Evolutionary conservation across 495 filamentous ascomycete species (phyloP).

Genomic region (Cercophora newfieldiana): DNA sequence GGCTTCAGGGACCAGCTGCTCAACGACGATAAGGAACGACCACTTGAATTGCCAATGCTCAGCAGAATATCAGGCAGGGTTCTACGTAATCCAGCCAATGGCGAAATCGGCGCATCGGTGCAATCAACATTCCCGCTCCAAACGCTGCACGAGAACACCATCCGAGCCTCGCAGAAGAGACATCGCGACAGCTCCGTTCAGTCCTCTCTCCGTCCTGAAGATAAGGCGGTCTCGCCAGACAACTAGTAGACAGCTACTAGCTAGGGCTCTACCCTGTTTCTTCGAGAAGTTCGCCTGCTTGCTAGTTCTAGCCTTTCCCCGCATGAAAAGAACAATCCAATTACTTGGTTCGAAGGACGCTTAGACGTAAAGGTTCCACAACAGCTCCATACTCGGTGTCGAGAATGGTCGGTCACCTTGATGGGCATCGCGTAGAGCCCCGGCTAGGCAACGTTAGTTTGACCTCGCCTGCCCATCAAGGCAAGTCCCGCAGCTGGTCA

Average conservation of each 20-base stretch:
- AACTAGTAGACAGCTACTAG: not conserved
- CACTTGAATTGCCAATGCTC: not conserved
- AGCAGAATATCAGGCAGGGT: not conserved
- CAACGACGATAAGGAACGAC: not conserved
- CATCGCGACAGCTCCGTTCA: not conserved
- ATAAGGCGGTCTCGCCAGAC: too few species aligned
- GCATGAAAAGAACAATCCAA: not conserved
- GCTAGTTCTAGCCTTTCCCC: not conserved
- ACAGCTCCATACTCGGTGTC: not conserved
- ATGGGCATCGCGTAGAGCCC: not conserved
- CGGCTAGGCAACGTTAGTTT: not conserved
- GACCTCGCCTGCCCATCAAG: not conserved
- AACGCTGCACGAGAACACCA: not conserved
- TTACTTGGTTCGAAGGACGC: not conserved
- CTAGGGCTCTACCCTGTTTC: not conserved
- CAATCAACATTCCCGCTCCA: not conserved
- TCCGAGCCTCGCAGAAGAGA: not conserved
- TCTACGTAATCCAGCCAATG: not conserved
- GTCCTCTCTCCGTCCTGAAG: not conserved
- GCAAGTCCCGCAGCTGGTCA: not conserved
- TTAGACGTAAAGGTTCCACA: not conserved
- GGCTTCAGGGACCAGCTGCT: not conserved
- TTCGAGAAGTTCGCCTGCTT: not conserved
- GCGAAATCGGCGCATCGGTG: not conserved
- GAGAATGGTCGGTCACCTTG: not conserved